phyloP scores from a whole-genome alignment of 495 filamentous ascomycete species.

The Acidomyces sp. region DNA sequence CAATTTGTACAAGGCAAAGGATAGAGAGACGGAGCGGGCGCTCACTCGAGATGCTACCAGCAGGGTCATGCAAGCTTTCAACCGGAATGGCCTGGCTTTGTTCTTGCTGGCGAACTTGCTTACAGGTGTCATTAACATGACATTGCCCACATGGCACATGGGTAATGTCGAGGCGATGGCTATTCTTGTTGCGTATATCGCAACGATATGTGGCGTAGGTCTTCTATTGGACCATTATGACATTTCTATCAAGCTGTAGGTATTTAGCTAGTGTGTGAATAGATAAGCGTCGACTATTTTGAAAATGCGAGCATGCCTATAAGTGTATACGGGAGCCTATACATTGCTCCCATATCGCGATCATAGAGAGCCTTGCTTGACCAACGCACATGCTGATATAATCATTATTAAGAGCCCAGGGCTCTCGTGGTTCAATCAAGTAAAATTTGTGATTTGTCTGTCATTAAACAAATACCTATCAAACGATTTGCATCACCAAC shows the following conservation, averaged over 20 bases:
- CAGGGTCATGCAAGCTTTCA: conserved; percentile 64
- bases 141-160: conserved; percentile 63
- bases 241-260: conserved; percentile 64
- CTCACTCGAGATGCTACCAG: conserved; percentile 58
- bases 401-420: too few species aligned
- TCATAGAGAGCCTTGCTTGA: too few species aligned
- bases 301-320: too few species aligned
- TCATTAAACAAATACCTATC: too few species aligned
- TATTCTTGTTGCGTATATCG: conserved; percentile 60
- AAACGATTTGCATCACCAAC: too few species aligned
- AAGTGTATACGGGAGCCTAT: too few species aligned
- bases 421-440: too few species aligned
- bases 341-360: too few species aligned
- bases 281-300: too few species aligned
- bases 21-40: conserved; percentile 40
- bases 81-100: conserved; percentile 72
- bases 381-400: too few species aligned
- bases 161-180: conserved; percentile 50
- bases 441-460: too few species aligned
- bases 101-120: conserved; percentile 83
- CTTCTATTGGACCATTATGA: conserved; percentile 56
- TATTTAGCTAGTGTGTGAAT: too few species aligned
- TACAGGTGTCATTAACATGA: conserved; percentile 80
- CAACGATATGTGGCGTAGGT: conserved; percentile 50
- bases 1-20: conserved; percentile 42